phyloP scores from a whole-genome alignment of 495 filamentous ascomycete genomes.

The Tuber indicum region DNA sequence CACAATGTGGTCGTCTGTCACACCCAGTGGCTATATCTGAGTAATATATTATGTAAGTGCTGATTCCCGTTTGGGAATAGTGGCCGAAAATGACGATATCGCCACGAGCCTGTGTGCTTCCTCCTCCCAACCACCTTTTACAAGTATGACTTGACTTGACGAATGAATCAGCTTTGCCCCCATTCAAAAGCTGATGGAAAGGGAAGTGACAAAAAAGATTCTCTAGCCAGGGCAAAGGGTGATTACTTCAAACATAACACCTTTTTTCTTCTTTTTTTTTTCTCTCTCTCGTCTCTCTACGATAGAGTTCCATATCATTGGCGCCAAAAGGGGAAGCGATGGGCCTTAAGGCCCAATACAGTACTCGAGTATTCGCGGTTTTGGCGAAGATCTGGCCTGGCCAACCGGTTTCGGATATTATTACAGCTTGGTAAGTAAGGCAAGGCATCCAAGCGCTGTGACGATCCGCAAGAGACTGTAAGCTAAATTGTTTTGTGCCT shows the following conservation, averaged over 20 bases:
- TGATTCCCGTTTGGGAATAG: background rate
- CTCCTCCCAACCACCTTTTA: background rate
- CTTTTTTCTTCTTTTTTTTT: background rate
- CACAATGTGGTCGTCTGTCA: too few relatives aligned
- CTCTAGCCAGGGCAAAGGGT: background rate
- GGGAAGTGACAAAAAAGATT: background rate
- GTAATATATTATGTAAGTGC: background rate
- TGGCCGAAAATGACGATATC: background rate
- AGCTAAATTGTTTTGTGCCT: background rate
- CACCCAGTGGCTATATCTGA: too few relatives aligned
- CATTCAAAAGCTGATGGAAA: background rate
- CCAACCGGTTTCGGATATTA: background rate
- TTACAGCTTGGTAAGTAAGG: background rate
- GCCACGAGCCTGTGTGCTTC: background rate
- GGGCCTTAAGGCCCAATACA: background rate
- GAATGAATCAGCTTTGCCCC: background rate
- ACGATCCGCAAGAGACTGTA: background rate
- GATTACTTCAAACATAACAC: background rate
- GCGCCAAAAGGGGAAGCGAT: background rate
- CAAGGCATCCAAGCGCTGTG: background rate
- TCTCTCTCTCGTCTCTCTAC: background rate
- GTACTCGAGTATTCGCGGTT: background rate
- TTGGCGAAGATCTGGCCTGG: background rate
- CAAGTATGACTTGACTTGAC: background rate
- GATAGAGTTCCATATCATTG: too few relatives aligned